These are phyloP conservation scores for Trichoderma virens DNA, from an alignment of 495 filamentous ascomycete genomes.

Conservation along the genomic window DNA sequence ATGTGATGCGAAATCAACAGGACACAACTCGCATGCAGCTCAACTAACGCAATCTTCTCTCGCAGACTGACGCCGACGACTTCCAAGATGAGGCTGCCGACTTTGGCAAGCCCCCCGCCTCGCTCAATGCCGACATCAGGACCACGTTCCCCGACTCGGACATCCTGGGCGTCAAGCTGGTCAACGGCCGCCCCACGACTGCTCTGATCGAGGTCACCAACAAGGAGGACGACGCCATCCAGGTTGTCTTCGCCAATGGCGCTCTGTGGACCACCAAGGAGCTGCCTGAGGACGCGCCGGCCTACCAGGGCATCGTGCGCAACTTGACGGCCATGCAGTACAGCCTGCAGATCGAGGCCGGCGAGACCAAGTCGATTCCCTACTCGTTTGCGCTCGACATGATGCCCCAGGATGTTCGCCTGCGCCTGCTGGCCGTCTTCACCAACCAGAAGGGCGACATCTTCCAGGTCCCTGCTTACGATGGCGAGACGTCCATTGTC, in stretches of 20 bases:
- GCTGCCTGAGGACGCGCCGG: slow-evolving; percentile 41
- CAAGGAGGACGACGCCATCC: slow-evolving; percentile 68
- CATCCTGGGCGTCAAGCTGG: slow-evolving; percentile 90
- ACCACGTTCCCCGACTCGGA: slow-evolving; percentile 80
- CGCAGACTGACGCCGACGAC: not conserved
- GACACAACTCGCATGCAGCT: no score
- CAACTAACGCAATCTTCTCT: not conserved
- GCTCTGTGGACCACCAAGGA: slow-evolving; percentile 53
- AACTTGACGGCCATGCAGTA: slow-evolving; percentile 78
- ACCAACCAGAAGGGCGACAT: slow-evolving; percentile 55
- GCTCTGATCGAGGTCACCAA: slow-evolving; percentile 78
- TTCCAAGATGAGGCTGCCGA: not conserved
- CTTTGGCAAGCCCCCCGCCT: not conserved
- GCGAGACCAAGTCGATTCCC: slow-evolving; percentile 63
- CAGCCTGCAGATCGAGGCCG: slow-evolving; percentile 67
- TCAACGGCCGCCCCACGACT: slow-evolving; percentile 85
- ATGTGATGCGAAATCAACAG: not conserved
- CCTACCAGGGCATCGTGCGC: slow-evolving; percentile 53
- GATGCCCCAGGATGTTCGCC: slow-evolving; percentile 79
- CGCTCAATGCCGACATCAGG: slow-evolving; percentile 61
- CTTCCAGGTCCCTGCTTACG: slow-evolving; percentile 74
- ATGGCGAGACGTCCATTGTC: slow-evolving; percentile 81
- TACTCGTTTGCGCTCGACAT: slow-evolving; percentile 87
- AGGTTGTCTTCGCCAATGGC: slow-evolving; percentile 70
- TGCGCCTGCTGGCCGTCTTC: slow-evolving; percentile 67